These are phyloP conservation scores for Chaetomium strumarium DNA, from an alignment of 2,329 filamentous ascomycete species.

Conservation along the genomic window DNA sequence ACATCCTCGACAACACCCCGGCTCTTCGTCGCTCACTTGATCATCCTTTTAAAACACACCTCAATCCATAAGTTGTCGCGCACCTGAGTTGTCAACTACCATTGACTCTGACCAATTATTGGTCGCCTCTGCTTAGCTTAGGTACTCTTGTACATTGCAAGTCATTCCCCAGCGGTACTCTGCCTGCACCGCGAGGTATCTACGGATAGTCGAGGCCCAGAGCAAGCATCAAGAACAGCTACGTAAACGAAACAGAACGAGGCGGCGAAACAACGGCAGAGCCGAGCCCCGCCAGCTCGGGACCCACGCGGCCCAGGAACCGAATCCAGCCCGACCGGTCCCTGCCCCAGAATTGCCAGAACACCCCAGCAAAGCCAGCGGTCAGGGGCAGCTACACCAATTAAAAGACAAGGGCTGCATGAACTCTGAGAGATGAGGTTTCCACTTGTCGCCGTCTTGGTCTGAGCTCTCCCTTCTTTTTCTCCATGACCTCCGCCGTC, in stretches of 20 bases:
- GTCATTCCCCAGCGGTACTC: too few species aligned
- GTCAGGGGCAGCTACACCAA: slow-evolving; percentile 23
- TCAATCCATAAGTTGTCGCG: background rate
- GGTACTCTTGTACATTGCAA: too few species aligned
- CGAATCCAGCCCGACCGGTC: slow-evolving; percentile 4
- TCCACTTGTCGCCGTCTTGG: slow-evolving; percentile 22
- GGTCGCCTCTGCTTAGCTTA: too few species aligned
- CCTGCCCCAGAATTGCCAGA: slow-evolving; percentile 8
- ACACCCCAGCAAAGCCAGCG: slow-evolving; percentile 9
- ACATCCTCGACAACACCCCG: background rate
- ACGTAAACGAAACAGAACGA: background rate
- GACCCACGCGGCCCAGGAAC: slow-evolving; percentile 9
- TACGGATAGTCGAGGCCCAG: too few species aligned
- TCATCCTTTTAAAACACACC: background rate
- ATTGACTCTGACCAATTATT: background rate
- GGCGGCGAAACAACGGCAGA: background rate
- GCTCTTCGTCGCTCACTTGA: background rate
- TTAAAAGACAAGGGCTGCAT: slow-evolving; percentile 23
- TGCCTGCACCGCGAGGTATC: too few species aligned
- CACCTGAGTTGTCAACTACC: background rate
- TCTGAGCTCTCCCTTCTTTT: slow-evolving; percentile 25
- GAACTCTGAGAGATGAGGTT: slow-evolving; percentile 28
- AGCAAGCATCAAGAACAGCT: background rate
- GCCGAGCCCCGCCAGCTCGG: background rate
- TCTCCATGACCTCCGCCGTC: slow-evolving; percentile 41